Evolutionary conservation across 2,329 filamentous ascomycete species (phyloP), one percentile per base, ranked within the genome.

Genomic region (Colletotrichum ledebouriae): DNA sequence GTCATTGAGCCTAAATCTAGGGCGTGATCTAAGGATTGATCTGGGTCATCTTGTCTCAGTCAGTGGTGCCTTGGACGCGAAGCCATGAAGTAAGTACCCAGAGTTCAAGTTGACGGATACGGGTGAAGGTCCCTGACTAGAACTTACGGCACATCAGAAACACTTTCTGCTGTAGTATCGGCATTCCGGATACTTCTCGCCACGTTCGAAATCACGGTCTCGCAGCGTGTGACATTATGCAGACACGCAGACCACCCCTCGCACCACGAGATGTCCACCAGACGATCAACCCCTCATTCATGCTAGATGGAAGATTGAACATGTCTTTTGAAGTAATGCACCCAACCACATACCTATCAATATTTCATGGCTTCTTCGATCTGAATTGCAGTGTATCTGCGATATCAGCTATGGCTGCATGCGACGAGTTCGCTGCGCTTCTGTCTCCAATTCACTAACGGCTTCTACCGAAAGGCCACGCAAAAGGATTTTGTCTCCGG

Each of bases 391-490:
- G 29, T 29, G 41, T 53, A 20, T 5, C n/a, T 13, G 11, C 41
- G 6, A 41, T 41, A 10, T 65, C 12, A 42, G n/a, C 12, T 15
- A 49, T 49, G 47, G 65, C 65, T 49, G 60, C 65, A 68, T 59
- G 65, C 65, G 22, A 59, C 22, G 39, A 29, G 17, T 4, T 20
- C 10, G 10, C 33, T 22, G 6, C 53, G 29, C 53, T 55, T 65
- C n/a, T 39, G 65, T 63, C 34, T 58, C 22, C 33, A 15, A 22
- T 22, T 17, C 22, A 39, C 46, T 34, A 42, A 55, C 53, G 53
- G 65, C n/a, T 47, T 20, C 47, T 59, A 53, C 60, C 47, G 39
- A 22, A 5, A 13, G 33, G 17, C 3, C 17, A n/a, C 20, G 17
- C 22, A 49, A 63, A 64, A 42, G n/a, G 17, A 50, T 41, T 41